Evolutionary conservation across 2,329 filamentous ascomycete genomes (phyloP), one percentile per base, ranked within the genome.

Genomic region (Xylaria sp.): DNA sequence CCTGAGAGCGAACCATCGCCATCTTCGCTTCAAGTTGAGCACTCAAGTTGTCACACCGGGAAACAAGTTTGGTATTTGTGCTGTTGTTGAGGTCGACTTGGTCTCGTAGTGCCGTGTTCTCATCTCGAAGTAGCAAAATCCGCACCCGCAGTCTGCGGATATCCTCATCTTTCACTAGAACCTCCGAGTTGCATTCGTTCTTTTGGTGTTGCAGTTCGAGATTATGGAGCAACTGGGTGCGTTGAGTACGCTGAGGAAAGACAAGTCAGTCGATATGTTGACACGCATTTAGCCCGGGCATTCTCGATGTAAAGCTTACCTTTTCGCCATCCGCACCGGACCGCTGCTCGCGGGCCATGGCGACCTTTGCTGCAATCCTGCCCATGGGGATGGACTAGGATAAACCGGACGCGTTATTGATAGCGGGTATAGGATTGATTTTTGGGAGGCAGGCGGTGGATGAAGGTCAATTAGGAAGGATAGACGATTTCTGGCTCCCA

Each of bases 141-240:
- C 90, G 88, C 69, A 95, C 85, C 73, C 89, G 89, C 62, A 94
- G 81, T 72, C 90, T 87, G 57, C 94, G 90, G 48, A 88, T 84
- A 69, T 91, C 89, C 79, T 98, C 94, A 72, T 94, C 89, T 75
- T 92, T 92, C 73, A 89, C 83, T 65, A 97, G 85, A 12, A 91
- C 83, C 63, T 92, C 87, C 44, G 91, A 87, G 64, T 90, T 85
- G 73, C 91, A 89, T 64, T 88, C 81, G 72, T 86, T 87, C 69
- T 87, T 85, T 73, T 91, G 89, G 78, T 94, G 93, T 74, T 88
- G 88, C 69, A 92, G 82, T 78, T 97, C 93, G 63, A 94, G 86
- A 28, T 85, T 80, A 72, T 87, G 85, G 44, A 87, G 81, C 34
- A 79, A 79, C 67, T 83, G 80, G 66, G 80, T 77, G 67, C 82